Conservation (phyloP, 2,329 filamentous ascomycete species). For the Nothophoma quercina region DNA sequence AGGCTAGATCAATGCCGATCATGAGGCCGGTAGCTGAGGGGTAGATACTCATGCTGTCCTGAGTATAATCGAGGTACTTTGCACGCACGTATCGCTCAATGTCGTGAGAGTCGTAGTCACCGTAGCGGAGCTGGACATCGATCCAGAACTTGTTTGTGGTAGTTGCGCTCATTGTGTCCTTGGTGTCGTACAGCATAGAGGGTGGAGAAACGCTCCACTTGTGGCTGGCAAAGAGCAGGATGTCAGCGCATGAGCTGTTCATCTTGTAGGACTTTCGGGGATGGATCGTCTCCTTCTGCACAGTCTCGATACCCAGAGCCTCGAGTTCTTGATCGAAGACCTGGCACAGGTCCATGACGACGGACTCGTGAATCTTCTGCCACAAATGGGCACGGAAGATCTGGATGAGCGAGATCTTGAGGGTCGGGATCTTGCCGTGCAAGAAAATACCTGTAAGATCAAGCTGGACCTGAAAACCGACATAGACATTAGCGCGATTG, state of each 20-base stretch:
- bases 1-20: conserved; percentile 96
- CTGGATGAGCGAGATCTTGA: conserved; percentile 98
- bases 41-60: conserved; percentile 98
- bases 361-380: conserved; percentile 99
- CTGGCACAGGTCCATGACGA: conserved; percentile 98
- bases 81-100: conserved; percentile 97
- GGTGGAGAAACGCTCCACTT: conserved; percentile 98
- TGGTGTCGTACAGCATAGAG: conserved; percentile 92
- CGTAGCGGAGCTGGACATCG: conserved; percentile 94
- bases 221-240: conserved; percentile 93
- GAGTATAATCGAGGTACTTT: conserved; percentile 98
- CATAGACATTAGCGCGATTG: conserved; percentile 95
- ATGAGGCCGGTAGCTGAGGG: conserved; percentile 95
- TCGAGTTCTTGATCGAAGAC: conserved; percentile 98
- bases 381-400: conserved; percentile 99
- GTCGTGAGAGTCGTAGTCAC: conserved; percentile 98
- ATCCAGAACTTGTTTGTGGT: conserved; percentile 99
- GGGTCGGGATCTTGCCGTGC: conserved; percentile 96
- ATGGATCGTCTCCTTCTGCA: conserved; percentile 99
- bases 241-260: conserved; percentile 99
- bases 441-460: conserved; percentile 98
- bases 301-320: conserved; percentile 92
- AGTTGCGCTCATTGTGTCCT: conserved; percentile 90
- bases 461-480: conserved; percentile 98
- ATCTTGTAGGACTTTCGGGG: conserved; percentile 99